phyloP scores from a whole-genome alignment of 2,329 filamentous ascomycete genomes.

The Fusarium sarcochroum region DNA sequence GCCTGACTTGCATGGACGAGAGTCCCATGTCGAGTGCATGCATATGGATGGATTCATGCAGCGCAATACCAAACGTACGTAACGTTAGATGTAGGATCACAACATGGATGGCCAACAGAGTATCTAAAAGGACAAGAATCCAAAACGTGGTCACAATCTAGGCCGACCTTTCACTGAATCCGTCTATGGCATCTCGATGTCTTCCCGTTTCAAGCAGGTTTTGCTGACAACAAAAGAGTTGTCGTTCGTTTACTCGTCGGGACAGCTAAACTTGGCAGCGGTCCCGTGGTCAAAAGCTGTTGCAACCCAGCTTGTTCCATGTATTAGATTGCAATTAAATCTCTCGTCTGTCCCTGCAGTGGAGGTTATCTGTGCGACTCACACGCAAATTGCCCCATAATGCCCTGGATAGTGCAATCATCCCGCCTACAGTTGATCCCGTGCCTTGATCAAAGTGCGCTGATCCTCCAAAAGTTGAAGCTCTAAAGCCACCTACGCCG shows the following conservation, averaged over 20 bases:
- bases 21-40: conserved; percentile 38
- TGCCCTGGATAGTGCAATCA: conserved; percentile 39
- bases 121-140: conserved; percentile 8
- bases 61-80: conserved; percentile 19
- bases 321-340: conserved; percentile 40
- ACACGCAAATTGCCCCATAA: conserved; percentile 36
- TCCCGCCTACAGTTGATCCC: conserved; percentile 39
- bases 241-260: conserved; percentile 21
- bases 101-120: conserved; percentile 23
- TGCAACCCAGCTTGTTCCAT: not conserved
- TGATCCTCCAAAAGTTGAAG: conserved; percentile 37
- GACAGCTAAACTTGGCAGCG: conserved; percentile 12
- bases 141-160: conserved; percentile 24
- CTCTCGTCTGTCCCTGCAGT: conserved; percentile 37
- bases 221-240: conserved; percentile 16
- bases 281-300: conserved; percentile 36
- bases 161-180: conserved; percentile 7
- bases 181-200: conserved; percentile 28
- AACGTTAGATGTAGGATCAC: conserved; percentile 27
- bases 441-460: conserved; percentile 45
- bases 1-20: conserved; percentile 32
- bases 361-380: conserved; percentile 34
- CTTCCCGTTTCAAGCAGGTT: conserved; percentile 35
- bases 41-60: conserved; percentile 36
- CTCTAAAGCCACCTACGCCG: conserved; percentile 42